Percentiles rank a stretch among this genome's conserved stretches.
phyloP scores from a whole-genome alignment of 2,329 filamentous ascomycete species.

The Rasamsonia emersonii region DNA sequence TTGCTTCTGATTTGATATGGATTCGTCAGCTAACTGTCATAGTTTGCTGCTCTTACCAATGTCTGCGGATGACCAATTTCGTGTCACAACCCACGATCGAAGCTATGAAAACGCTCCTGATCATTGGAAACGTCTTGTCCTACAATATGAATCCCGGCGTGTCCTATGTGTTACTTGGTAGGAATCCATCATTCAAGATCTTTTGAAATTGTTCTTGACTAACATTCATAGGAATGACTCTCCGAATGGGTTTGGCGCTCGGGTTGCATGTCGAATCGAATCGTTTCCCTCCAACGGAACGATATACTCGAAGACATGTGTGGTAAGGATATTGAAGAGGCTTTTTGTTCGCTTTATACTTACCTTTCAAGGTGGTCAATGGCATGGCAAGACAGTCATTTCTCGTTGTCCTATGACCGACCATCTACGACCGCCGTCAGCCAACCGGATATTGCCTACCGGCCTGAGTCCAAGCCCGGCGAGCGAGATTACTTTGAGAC shows the following conservation, averaged over 20 bases:
- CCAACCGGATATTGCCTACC: conserved; percentile 43
- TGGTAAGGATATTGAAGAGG: conserved; percentile 29
- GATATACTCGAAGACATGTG: conserved; percentile 35
- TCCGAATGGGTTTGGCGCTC: conserved; percentile 52
- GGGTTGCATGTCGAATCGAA: conserved; percentile 53
- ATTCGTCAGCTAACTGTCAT: conserved; percentile 17
- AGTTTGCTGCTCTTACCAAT: conserved; percentile 59
- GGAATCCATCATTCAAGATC: conserved; percentile 5
- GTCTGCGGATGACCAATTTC: conserved; percentile 56
- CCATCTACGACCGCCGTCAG: conserved; percentile 48
- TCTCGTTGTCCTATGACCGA: conserved; percentile 56
- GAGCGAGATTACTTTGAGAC: conserved; percentile 50
- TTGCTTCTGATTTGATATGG: background rate
- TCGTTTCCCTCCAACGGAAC: conserved; percentile 42
- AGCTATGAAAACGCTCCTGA: conserved; percentile 53
- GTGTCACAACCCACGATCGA: conserved; percentile 53
- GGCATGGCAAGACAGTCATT: conserved; percentile 56
- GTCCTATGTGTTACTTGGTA: conserved; percentile 51
- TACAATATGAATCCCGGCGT: conserved; percentile 59
- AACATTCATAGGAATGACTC: conserved; percentile 41
- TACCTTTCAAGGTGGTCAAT: conserved; percentile 46
- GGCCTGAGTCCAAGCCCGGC: conserved; percentile 39
- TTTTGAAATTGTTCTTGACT: conserved; percentile 1
- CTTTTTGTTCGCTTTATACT: background rate
- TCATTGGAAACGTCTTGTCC: conserved; percentile 54